Conservation (phyloP, 2,329 filamentous ascomycete genomes). For the Metarhizium guizhouense region DNA sequence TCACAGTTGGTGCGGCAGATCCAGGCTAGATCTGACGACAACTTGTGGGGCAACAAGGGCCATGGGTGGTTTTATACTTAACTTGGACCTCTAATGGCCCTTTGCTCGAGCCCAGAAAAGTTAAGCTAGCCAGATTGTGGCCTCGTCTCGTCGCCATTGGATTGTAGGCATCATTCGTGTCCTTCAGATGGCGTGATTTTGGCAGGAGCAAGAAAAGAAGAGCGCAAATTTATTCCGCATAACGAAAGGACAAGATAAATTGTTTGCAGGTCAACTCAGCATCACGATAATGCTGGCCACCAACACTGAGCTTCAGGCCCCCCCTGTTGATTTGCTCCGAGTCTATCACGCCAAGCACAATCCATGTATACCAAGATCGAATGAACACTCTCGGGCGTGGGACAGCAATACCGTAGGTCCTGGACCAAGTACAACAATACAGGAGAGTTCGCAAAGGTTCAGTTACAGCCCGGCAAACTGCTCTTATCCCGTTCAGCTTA, state of each 20-base stretch:
- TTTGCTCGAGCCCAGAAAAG: background rate
- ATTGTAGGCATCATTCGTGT: conserved; percentile 18
- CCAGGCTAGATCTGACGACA: conserved; percentile 3
- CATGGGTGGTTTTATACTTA: background rate
- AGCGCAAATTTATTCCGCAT: background rate
- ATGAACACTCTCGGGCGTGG: no score
- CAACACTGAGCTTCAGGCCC: no score
- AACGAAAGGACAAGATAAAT: no score
- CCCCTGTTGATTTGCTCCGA: no score
- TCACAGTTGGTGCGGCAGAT: background rate
- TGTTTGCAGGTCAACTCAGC: background rate
- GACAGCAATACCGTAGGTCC: no score
- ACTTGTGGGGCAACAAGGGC: conserved; percentile 2
- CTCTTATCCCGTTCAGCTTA: no score
- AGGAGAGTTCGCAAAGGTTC: no score
- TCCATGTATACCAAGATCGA: no score
- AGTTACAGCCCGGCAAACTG: no score
- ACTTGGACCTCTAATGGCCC: background rate
- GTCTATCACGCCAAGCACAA: no score
- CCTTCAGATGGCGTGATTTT: conserved; percentile 14
- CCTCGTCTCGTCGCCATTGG: background rate
- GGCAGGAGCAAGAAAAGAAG: background rate
- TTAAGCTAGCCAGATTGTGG: background rate
- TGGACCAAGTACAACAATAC: no score
- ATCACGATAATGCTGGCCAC: background rate